phyloP scores from a whole-genome alignment of 495 filamentous ascomycete genomes.

The Aeminium ludgeri region DNA sequence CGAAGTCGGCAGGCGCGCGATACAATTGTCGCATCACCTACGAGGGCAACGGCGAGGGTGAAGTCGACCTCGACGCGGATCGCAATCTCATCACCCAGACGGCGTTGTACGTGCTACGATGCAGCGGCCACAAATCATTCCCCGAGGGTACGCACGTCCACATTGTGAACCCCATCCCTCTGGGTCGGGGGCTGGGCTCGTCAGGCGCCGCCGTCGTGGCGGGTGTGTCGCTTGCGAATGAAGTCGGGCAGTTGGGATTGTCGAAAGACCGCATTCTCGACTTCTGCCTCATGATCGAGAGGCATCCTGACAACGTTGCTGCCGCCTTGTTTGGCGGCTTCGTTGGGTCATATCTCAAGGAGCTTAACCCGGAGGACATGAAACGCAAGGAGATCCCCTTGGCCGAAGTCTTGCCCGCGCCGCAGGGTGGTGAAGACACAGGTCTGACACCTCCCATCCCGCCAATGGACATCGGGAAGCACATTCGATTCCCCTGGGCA shows the following conservation, averaged over 20 bases:
- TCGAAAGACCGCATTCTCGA: conserved; percentile 74
- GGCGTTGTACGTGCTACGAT: conserved; percentile 80
- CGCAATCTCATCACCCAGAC: conserved; percentile 81
- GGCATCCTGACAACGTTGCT: conserved; percentile 93
- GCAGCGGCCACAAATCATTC: conserved; percentile 68
- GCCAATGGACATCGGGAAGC: conserved; percentile 80
- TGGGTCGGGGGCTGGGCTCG: conserved; percentile 78
- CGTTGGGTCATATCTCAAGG: conserved; percentile 85
- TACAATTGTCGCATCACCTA: conserved; percentile 83
- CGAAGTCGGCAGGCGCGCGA: conserved; percentile 36
- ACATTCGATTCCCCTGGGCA: conserved; percentile 80
- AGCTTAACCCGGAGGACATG: conserved; percentile 68
- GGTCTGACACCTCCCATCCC: conserved; percentile 69
- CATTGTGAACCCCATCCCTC: conserved; percentile 81
- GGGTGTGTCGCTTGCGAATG: conserved; percentile 79
- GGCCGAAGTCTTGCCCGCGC: conserved; percentile 75
- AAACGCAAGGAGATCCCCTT: conserved; percentile 84
- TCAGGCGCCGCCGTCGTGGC: conserved; percentile 91
- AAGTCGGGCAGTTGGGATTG: conserved; percentile 63
- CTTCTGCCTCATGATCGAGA: conserved; percentile 89
- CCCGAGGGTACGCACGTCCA: conserved; percentile 76
- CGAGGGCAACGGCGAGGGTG: conserved; percentile 62
- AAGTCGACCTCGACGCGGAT: conserved; percentile 61
- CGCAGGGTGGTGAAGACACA: conserved; percentile 75
- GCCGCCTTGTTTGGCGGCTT: conserved; percentile 94